Conservation (phyloP, 1,284 basidiomycete genomes). For the Cryptococcus sp. region DNA sequence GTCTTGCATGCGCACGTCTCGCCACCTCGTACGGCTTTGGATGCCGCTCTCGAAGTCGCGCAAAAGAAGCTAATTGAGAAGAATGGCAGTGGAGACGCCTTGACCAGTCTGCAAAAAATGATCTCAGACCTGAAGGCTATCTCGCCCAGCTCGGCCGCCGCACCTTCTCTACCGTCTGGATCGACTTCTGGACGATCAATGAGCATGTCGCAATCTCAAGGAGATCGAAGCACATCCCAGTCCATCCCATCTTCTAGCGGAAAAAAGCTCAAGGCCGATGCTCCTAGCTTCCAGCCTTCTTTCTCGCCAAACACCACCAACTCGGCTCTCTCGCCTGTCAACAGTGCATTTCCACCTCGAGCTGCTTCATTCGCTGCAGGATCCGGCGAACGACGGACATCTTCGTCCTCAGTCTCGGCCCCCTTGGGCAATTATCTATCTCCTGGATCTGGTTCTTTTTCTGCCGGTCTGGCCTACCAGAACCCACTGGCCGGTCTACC, state of each 20-base stretch:
- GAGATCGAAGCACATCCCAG: constrained; percentile 7
- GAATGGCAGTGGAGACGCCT: constrained; percentile 29
- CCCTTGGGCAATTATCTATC: not conserved
- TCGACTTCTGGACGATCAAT: not conserved
- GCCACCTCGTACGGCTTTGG: constrained; percentile 35
- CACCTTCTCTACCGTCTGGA: constrained; percentile 6
- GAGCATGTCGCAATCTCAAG: not conserved
- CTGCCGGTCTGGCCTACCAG: constrained; percentile 17
- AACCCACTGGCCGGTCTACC: constrained; percentile 15
- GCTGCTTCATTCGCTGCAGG: constrained; percentile 13
- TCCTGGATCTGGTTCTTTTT: not conserved
- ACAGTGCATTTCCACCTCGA: constrained; percentile 11
- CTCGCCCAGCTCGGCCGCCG: constrained; percentile 13
- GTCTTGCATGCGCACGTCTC: constrained; percentile 30
- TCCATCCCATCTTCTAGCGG: constrained; percentile 13
- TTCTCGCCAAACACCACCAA: constrained; percentile 9
- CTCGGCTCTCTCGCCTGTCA: constrained; percentile 28
- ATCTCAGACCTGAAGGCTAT: constrained; percentile 44
- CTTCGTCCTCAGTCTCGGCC: not conserved
- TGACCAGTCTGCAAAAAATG: constrained; percentile 43
- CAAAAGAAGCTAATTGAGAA: constrained; percentile 31
- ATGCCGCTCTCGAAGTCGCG: constrained; percentile 39
- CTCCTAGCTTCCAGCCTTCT: constrained; percentile 45
- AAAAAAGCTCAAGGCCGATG: constrained; percentile 46
- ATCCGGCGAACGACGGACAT: not conserved